These are phyloP conservation scores for Ceratocystis albifundus DNA, from an alignment of 2,329 filamentous ascomycete genomes.

Conservation along the genomic window DNA sequence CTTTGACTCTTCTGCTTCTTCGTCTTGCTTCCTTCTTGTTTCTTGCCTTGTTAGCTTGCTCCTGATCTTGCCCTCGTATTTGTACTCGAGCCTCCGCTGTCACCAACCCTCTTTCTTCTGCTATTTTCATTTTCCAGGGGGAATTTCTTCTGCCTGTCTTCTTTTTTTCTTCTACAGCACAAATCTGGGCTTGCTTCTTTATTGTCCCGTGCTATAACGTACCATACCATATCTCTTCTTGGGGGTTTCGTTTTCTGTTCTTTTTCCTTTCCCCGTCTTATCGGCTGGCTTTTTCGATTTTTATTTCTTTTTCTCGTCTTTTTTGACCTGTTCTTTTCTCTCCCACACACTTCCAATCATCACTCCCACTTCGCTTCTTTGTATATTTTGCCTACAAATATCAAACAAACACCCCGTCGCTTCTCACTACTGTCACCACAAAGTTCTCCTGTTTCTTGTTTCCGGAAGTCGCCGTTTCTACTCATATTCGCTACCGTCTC, in stretches of 20 bases:
- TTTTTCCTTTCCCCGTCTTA: neutral
- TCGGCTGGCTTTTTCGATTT: constrained; percentile 9
- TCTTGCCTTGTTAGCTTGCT: neutral
- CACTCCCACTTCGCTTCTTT: neutral
- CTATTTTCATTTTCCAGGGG: constrained; percentile 12
- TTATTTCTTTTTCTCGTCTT: no score
- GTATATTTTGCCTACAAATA: neutral
- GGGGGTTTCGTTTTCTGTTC: constrained; percentile 11
- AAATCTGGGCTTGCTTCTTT: neutral
- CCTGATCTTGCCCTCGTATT: constrained; percentile 15
- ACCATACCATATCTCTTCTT: neutral
- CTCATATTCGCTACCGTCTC: neutral
- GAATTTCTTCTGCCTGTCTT: constrained; percentile 14
- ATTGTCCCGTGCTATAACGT: neutral
- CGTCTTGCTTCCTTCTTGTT: neutral
- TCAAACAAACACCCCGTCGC: neutral
- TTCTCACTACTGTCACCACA: neutral
- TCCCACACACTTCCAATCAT: neutral
- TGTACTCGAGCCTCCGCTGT: constrained; percentile 19
- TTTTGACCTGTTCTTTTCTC: neutral
- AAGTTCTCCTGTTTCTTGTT: neutral
- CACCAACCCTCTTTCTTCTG: constrained; percentile 14
- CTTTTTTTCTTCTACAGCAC: neutral
- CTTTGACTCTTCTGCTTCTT: neutral
- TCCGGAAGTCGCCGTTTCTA: neutral